Evolutionary conservation across 129 eudicot species (phyloP).

Genomic region (Artemisia annua): DNA sequence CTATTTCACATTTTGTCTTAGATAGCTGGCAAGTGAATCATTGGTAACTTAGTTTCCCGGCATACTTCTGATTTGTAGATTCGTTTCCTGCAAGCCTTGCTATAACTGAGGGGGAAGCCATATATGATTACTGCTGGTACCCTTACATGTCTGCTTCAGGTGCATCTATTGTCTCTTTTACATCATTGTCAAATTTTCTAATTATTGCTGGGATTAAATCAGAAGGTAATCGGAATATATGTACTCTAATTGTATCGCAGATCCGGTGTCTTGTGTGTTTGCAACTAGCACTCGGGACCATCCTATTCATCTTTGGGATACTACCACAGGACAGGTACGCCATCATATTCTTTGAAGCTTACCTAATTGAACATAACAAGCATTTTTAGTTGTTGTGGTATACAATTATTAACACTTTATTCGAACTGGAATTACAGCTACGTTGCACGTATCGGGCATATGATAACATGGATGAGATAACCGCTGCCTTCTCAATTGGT

Average conservation of each 20-base stretch:
- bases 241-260: slow-evolving; percentile 40
- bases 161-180: slow-evolving; percentile 21
- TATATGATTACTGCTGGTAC: slow-evolving; percentile 94
- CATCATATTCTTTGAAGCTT: neutral
- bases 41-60: neutral
- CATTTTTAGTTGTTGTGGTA: neutral
- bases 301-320: slow-evolving; percentile 98
- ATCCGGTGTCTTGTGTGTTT: slow-evolving; percentile 80
- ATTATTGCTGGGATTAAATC: slow-evolving; percentile 3
- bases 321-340: slow-evolving; percentile 83
- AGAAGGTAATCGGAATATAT: neutral
- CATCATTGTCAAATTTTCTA: neutral
- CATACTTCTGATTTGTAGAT: slow-evolving; percentile 49
- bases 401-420: slow-evolving; percentile 8
- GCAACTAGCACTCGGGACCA: slow-evolving; percentile 95
- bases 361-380: neutral
- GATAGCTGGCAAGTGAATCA: neutral
- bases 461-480: slow-evolving; percentile 97
- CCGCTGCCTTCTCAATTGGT: slow-evolving; percentile 88
- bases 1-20: neutral
- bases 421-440: slow-evolving; percentile 50
- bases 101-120: slow-evolving; percentile 82
- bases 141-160: slow-evolving; percentile 93
- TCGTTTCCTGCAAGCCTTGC: slow-evolving; percentile 73
- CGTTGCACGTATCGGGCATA: slow-evolving; percentile 98